Evolutionary conservation across 768 basidiomycete genomes (phyloP).

Genomic region (Tulasnella sp.): DNA sequence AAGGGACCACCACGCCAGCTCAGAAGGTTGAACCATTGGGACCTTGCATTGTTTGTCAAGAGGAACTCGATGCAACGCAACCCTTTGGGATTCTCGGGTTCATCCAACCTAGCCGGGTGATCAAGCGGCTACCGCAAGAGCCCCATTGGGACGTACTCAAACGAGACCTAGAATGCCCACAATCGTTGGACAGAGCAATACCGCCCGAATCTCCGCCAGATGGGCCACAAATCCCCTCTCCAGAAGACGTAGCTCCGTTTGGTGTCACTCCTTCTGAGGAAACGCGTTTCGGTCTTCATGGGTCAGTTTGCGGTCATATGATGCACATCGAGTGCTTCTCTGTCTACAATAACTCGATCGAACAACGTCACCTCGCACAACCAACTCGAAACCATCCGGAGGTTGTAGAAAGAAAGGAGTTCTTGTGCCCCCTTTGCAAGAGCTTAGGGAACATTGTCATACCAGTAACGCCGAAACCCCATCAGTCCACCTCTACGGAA

Average conservation of each 20-base stretch:
- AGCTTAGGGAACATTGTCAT: constrained; percentile 90
- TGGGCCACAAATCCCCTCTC: constrained; percentile 15
- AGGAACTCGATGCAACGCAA: constrained; percentile 61
- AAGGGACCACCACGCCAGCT: constrained; percentile 36
- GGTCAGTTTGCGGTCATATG: constrained; percentile 88
- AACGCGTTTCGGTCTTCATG: constrained; percentile 74
- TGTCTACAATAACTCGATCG: constrained; percentile 75
- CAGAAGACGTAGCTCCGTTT: constrained; percentile 28
- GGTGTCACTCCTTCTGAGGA: constrained; percentile 59
- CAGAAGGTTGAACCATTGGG: constrained; percentile 50
- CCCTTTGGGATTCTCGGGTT: constrained; percentile 81
- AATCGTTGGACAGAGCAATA: constrained; percentile 49
- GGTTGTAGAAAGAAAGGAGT: constrained; percentile 85
- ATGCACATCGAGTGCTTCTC: constrained; percentile 97
- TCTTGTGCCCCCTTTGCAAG: constrained; percentile 94
- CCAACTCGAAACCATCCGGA: constrained; percentile 91
- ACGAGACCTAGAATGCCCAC: constrained; percentile 51
- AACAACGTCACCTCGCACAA: constrained; percentile 78
- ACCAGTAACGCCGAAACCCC: constrained; percentile 41
- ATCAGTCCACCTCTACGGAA: background rate
- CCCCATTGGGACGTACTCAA: constrained; percentile 64
- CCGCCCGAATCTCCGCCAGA: background rate
- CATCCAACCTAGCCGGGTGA: constrained; percentile 75
- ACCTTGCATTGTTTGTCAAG: constrained; percentile 97
- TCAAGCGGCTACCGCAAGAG: constrained; percentile 60